phyloP scores from a whole-genome alignment of 345 rosid species.

The Cochlearia excelsa region DNA sequence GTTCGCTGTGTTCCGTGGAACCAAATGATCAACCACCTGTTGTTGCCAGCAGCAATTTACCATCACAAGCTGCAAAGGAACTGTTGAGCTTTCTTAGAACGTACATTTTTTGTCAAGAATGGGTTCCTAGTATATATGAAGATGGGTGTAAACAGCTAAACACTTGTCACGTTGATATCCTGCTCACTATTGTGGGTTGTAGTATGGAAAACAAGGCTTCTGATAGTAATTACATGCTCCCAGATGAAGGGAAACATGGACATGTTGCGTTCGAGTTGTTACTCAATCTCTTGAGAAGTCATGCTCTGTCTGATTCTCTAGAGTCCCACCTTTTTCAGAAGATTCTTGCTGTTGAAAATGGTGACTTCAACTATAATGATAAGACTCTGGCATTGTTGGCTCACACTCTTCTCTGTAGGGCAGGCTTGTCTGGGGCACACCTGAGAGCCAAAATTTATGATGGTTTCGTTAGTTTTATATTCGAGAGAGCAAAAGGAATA shows the following conservation, averaged over 20 bases:
- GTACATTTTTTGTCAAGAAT: conserved; percentile 64
- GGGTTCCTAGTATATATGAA: conserved; percentile 62
- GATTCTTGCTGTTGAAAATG: conserved; percentile 73
- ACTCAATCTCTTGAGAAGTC: conserved; percentile 56
- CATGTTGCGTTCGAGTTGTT: conserved; percentile 69
- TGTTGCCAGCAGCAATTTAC: conserved; percentile 61
- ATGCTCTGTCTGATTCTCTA: conserved; percentile 58
- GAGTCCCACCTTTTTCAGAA: conserved; percentile 70
- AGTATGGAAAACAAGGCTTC: conserved; percentile 52
- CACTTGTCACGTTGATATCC: conserved; percentile 63
- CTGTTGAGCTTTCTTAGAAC: conserved; percentile 68
- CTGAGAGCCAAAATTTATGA: conserved; percentile 61
- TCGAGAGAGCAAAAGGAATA: conserved; percentile 50
- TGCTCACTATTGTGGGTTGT: conserved; percentile 62
- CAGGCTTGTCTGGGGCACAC: conserved; percentile 58
- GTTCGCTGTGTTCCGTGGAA: conserved; percentile 69
- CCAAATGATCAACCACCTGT: conserved; percentile 64
- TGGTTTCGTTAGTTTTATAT: conserved; percentile 57
- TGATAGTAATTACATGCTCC: conserved; percentile 44
- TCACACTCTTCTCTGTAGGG: conserved; percentile 57
- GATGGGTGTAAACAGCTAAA: conserved; percentile 66
- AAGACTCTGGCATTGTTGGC: conserved; percentile 74
- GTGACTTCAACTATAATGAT: conserved; percentile 58
- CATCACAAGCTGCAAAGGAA: conserved; percentile 74
- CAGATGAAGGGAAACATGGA: conserved; percentile 61